A percentile compares a stretch with the other conserved stretches of the same genome.
Evolutionary conservation across 2,329 filamentous ascomycete species (phyloP).

Genomic region (Purpureocillium takamizusanense): DNA sequence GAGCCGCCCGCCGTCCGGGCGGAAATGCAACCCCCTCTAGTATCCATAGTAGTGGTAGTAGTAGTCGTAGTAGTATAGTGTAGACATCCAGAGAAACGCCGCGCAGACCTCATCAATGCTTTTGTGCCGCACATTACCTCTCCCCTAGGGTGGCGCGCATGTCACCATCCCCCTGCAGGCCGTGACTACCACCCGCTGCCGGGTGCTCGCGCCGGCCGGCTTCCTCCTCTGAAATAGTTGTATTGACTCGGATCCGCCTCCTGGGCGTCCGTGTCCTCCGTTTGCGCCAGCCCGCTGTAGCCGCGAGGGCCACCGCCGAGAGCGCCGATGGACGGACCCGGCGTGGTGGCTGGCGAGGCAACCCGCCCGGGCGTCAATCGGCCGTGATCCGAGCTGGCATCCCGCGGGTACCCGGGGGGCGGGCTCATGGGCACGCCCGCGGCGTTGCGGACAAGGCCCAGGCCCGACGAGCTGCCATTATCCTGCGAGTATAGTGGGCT

Average conservation of each 20-base stretch:
- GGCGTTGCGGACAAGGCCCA: slow-evolving; percentile 45
- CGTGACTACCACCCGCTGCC: no score
- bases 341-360: slow-evolving; percentile 10
- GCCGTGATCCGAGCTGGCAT: slow-evolving; percentile 13
- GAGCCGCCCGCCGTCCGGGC: no score
- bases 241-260: slow-evolving; percentile 39
- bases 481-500: slow-evolving; percentile 40
- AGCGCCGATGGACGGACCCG: slow-evolving; percentile 38
- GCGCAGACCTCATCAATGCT: no score
- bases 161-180: no score
- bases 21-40: no score
- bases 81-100: no score
- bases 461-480: slow-evolving; percentile 44
- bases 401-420: slow-evolving; percentile 15
- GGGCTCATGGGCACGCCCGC: slow-evolving; percentile 38
- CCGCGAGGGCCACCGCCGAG: slow-evolving; percentile 49
- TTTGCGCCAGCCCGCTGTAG: slow-evolving; percentile 50
- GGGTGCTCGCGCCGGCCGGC: neutral
- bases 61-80: no score
- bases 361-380: slow-evolving; percentile 14
- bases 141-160: no score
- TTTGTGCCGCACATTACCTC: no score
- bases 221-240: slow-evolving; percentile 45
- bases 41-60: no score
- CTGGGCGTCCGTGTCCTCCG: slow-evolving; percentile 29